phyloP scores from a whole-genome alignment of 2,329 filamentous ascomycete genomes.

The Alternaria arbusti region DNA sequence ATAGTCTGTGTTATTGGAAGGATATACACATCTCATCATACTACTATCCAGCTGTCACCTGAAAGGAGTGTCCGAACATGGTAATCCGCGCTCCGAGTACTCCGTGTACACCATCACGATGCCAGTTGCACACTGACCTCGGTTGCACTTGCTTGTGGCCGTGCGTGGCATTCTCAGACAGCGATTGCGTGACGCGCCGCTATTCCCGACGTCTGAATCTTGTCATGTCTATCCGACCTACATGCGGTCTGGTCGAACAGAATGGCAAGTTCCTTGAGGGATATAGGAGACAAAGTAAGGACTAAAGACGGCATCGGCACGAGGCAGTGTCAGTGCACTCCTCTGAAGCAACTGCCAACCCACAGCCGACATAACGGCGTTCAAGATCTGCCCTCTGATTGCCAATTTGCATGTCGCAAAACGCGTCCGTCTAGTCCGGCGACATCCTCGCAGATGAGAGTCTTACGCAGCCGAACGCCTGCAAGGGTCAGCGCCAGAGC shows the following conservation, averaged over 20 bases:
- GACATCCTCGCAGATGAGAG: background rate
- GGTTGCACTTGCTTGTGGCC: background rate
- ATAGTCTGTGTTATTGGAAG: background rate
- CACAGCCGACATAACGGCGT: background rate
- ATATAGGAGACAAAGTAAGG: background rate
- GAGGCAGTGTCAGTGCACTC: background rate
- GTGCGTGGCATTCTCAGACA: conserved; percentile 6
- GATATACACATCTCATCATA: background rate
- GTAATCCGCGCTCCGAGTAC: background rate
- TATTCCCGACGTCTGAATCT: background rate
- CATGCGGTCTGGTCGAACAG: conserved; percentile 3
- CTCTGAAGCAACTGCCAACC: background rate
- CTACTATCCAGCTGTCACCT: background rate
- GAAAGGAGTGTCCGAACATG: background rate
- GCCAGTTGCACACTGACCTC: background rate
- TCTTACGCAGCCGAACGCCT: background rate
- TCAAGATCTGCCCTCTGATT: background rate
- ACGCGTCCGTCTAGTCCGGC: background rate
- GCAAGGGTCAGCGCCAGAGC: background rate
- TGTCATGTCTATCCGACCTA: background rate
- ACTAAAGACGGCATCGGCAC: conserved; percentile 1
- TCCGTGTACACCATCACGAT: background rate
- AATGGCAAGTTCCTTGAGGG: conserved; percentile 1
- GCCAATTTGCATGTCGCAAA: background rate
- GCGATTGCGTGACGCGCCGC: background rate